phyloP scores from a whole-genome alignment of 2,329 filamentous ascomycete genomes.

The Diaporthe vaccinii region DNA sequence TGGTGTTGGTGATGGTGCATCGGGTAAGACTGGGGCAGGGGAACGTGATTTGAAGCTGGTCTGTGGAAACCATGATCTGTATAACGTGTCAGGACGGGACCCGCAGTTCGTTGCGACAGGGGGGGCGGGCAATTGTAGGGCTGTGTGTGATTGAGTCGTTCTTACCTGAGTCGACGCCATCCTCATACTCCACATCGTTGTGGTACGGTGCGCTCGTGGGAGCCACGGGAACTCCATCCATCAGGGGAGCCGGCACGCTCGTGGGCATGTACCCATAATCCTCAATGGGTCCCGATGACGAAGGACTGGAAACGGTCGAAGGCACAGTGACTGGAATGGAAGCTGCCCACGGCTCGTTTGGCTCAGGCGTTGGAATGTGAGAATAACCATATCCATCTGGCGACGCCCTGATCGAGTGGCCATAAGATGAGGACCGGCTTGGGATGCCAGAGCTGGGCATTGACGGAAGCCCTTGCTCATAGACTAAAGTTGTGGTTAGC shows the following conservation, averaged over 20 bases:
- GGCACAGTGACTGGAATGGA: constrained; percentile 59
- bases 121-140: constrained; percentile 27
- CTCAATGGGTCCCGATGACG: constrained; percentile 62
- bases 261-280: constrained; percentile 66
- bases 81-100: constrained; percentile 45
- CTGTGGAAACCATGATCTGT: constrained; percentile 51
- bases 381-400: constrained; percentile 45
- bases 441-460: constrained; percentile 55
- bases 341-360: constrained; percentile 61
- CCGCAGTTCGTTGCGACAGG: constrained; percentile 42
- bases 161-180: constrained; percentile 50
- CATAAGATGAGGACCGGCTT: constrained; percentile 61
- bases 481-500: constrained; percentile 48
- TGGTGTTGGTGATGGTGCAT: constrained; percentile 50
- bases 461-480: constrained; percentile 56
- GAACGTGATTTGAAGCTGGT: constrained; percentile 47
- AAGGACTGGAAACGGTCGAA: constrained; percentile 66
- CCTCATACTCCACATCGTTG: constrained; percentile 52
- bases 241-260: constrained; percentile 58
- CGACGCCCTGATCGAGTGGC: constrained; percentile 44
- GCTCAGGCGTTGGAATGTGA: constrained; percentile 57
- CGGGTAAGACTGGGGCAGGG: constrained; percentile 50
- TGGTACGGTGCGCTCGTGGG: constrained; percentile 51
- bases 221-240: constrained; percentile 52
- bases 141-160: constrained; percentile 27